These are phyloP conservation scores for Phaeosphaeriaceae sp. DNA, from an alignment of 2,329 filamentous ascomycete genomes.

Conservation along the genomic window DNA sequence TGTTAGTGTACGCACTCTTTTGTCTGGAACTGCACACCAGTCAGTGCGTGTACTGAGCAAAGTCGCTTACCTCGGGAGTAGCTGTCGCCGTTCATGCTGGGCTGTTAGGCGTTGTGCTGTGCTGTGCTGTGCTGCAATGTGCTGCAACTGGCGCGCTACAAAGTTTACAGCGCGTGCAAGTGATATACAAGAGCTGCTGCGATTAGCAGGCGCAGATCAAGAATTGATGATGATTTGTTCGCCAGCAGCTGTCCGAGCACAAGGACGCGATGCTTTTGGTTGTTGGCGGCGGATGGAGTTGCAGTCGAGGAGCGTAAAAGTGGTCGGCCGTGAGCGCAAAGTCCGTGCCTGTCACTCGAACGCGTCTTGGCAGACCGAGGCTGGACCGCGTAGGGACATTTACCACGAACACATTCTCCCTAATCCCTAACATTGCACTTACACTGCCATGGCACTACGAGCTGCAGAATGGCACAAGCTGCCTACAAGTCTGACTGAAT, in stretches of 20 bases:
- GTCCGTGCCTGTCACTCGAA: conserved; percentile 20
- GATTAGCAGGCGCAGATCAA: conserved; percentile 22
- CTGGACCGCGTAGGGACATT: conserved; percentile 7
- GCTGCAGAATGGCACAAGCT: conserved; percentile 86
- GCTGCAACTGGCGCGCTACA: conserved; percentile 10
- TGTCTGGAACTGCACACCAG: conserved; percentile 37
- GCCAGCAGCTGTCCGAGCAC: conserved; percentile 17
- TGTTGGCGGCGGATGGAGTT: conserved; percentile 10
- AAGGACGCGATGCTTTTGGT: conserved; percentile 25
- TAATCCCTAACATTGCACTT: neutral
- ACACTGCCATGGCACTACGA: conserved; percentile 53
- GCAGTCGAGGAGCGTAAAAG: conserved; percentile 16
- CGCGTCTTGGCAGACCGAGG: conserved; percentile 23
- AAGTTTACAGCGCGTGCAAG: conserved; percentile 11
- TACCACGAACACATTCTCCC: conserved; percentile 1
- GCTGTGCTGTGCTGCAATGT: conserved; percentile 2
- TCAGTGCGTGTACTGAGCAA: conserved; percentile 45
- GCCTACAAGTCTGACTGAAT: conserved; percentile 79
- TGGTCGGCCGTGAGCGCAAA: conserved; percentile 14
- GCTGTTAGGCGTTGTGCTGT: conserved; percentile 7
- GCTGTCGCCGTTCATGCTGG: conserved; percentile 82
- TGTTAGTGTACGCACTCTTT: conserved; percentile 35
- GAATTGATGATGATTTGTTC: conserved; percentile 9
- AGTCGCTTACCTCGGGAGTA: conserved; percentile 74
- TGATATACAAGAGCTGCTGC: conserved; percentile 20